A percentile compares a stretch with the other conserved stretches of the same genome.
phyloP scores from a whole-genome alignment of 208 protist species.

The Strigomonas culicis region DNA sequence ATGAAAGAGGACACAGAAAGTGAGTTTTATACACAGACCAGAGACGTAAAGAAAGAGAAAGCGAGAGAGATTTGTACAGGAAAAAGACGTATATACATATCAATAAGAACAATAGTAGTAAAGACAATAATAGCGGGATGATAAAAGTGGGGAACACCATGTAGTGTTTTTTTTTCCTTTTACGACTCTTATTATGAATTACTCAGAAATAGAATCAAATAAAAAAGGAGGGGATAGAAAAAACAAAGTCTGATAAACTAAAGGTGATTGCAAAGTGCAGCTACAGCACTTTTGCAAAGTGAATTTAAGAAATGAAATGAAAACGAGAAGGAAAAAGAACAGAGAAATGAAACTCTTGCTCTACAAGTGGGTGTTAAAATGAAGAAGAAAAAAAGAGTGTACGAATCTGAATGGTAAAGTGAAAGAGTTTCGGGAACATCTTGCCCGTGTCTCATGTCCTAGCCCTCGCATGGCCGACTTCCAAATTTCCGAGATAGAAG shows the following conservation, averaged over 20 bases:
- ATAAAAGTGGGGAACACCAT: no score
- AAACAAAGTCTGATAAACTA: background rate
- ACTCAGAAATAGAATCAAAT: background rate
- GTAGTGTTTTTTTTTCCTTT: slow-evolving; percentile 1
- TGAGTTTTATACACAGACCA: background rate
- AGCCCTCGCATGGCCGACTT: background rate
- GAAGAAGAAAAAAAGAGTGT: slow-evolving; percentile 19
- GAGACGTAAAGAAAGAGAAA: slow-evolving; percentile 17
- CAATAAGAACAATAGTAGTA: no score
- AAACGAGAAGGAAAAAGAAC: slow-evolving; percentile 1
- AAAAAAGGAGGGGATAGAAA: slow-evolving; percentile 4
- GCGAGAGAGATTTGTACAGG: no score
- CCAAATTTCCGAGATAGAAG: slow-evolving; percentile 2
- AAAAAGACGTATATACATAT: slow-evolving; percentile 12
- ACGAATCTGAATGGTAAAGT: background rate
- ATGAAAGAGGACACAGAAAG: background rate
- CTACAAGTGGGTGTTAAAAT: slow-evolving; percentile 6
- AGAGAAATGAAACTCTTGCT: slow-evolving; percentile 15
- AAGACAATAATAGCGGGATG: no score
- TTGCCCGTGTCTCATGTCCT: no score
- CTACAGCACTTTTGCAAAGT: no score
- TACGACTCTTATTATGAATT: background rate
- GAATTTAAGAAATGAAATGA: slow-evolving; percentile 12
- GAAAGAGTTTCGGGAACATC: no score
- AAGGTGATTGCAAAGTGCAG: background rate